Conservation (phyloP, 345 rosid species). For the Heritiera fomes region DNA sequence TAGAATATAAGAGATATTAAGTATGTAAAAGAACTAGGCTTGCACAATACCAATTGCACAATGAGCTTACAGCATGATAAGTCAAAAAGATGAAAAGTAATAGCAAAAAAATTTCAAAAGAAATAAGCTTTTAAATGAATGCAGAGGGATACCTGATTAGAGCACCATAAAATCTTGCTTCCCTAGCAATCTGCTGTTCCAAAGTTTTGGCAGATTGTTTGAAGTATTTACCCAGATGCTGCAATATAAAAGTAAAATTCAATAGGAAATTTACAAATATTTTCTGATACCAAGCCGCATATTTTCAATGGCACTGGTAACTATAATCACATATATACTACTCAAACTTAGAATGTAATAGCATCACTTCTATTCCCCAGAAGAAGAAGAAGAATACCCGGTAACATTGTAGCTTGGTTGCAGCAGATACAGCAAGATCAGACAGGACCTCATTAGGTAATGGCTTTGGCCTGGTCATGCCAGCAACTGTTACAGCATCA, state of each 20-base stretch:
- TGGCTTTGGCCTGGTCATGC: conserved; percentile 81
- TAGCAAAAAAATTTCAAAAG: conserved; percentile 5
- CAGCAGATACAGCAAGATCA: conserved; percentile 84
- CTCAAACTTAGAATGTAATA: background rate
- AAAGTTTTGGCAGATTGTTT: conserved; percentile 88
- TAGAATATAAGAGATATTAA: conserved; percentile 17
- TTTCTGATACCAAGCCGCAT: background rate
- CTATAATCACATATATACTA: background rate
- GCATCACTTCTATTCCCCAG: conserved; percentile 13
- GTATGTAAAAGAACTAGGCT: conserved; percentile 16
- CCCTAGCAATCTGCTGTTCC: conserved; percentile 77
- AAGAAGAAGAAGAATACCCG: conserved; percentile 47
- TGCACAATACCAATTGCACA: background rate
- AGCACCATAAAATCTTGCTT: conserved; percentile 97
- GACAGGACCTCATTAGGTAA: conserved; percentile 69
- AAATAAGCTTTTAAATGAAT: conserved; percentile 16
- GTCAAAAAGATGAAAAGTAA: background rate
- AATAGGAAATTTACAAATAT: conserved; percentile 11
- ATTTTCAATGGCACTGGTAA: background rate
- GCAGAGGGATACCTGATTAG: conserved; percentile 61
- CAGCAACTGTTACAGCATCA: conserved; percentile 80
- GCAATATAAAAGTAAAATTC: conserved; percentile 27
- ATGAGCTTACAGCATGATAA: conserved; percentile 11
- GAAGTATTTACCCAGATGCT: conserved; percentile 89
- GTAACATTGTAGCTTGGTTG: conserved; percentile 86